Evolutionary conservation across 345 rosid species (phyloP).

Genomic region (Reutealis trisperma): DNA sequence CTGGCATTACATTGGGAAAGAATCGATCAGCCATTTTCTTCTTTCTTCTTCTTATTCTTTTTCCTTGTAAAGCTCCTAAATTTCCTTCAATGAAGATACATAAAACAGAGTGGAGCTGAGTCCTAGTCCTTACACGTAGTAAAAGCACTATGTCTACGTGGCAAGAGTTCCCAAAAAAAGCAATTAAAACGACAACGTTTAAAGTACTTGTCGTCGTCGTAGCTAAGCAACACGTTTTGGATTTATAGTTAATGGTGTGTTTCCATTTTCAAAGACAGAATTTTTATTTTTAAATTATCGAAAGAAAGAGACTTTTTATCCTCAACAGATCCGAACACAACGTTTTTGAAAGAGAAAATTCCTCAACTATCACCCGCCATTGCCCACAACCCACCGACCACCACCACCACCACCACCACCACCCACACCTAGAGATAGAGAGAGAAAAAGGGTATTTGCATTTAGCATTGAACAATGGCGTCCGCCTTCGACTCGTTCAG

Average conservation of each 20-base stretch:
- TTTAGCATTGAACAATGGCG: conserved; percentile 5
- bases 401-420: neutral
- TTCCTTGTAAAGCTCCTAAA: neutral
- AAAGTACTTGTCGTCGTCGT: too few relatives aligned
- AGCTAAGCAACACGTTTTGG: neutral
- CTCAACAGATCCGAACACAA: conserved; percentile 16
- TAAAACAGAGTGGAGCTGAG: neutral
- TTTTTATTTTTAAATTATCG: neutral
- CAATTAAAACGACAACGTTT: neutral
- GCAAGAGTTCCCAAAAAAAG: neutral
- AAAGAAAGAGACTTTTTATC: neutral
- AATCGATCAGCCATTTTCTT: conserved; percentile 62
- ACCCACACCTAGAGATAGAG: neutral
- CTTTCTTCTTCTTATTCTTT: too few relatives aligned
- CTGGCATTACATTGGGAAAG: conserved; percentile 64
- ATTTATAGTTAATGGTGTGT: neutral
- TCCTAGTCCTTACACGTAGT: neutral
- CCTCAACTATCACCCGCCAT: conserved; percentile 11
- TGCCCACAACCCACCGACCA: neutral
- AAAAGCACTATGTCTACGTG: neutral
- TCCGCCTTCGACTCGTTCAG: conserved; percentile 15
- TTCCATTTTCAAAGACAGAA: neutral
- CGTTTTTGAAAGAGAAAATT: neutral
- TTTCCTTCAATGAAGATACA: neutral
- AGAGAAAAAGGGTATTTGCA: neutral